Evolutionary conservation across 345 rosid species (phyloP).

Genomic region (Conringia planisiliqua): DNA sequence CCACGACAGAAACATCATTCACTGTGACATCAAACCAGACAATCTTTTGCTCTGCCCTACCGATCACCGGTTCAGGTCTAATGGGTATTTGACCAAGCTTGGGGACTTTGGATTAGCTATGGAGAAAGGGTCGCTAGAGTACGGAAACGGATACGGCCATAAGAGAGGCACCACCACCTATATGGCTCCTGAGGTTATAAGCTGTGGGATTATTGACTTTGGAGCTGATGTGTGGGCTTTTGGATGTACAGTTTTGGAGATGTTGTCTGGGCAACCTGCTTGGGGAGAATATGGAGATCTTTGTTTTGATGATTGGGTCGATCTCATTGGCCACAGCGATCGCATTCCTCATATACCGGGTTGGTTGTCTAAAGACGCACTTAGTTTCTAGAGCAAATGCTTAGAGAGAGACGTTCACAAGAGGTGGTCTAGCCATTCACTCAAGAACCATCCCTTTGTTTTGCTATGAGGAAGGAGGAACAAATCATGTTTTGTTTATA

Average conservation of each 20-base stretch:
- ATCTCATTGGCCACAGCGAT: not conserved
- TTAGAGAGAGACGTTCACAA: not conserved
- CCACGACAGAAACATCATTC: not conserved
- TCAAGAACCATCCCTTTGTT: not conserved
- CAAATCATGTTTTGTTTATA: not conserved
- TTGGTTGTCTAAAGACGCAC: not conserved
- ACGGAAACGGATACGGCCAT: not conserved
- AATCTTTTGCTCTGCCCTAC: slow-evolving; percentile 2
- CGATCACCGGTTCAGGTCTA: not conserved
- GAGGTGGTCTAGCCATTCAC: not conserved
- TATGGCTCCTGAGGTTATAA: not conserved
- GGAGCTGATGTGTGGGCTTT: not conserved
- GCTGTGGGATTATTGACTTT: not conserved
- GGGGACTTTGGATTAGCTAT: slow-evolving; percentile 8
- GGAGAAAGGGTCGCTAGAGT: slow-evolving; percentile 6
- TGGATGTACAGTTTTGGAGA: slow-evolving; percentile 6
- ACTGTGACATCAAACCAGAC: slow-evolving; percentile 21
- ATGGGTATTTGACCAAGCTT: not conserved
- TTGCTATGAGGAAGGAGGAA: not conserved
- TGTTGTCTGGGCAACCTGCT: not conserved
- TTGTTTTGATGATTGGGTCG: not conserved
- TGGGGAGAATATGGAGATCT: not conserved
- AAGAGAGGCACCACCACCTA: not conserved
- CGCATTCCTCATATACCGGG: not conserved
- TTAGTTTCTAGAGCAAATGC: not conserved